Evolutionary conservation across 129 eudicot species (phyloP).

Genomic region (Sambucus nigra): DNA sequence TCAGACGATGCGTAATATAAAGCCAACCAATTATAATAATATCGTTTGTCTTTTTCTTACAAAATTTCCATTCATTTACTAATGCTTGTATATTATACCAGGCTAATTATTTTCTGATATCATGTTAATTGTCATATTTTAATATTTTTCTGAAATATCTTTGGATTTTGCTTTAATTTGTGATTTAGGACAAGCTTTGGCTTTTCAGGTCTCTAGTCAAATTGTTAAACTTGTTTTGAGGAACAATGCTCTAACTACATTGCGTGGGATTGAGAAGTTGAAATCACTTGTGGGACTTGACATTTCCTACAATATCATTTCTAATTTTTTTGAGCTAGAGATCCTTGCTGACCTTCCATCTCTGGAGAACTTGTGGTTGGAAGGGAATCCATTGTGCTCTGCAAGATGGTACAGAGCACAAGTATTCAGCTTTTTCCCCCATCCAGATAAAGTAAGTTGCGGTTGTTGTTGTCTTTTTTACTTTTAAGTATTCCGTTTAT

Average conservation of each 20-base stretch:
- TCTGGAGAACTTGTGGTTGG: slow-evolving; percentile 65
- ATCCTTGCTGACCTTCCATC: slow-evolving; percentile 58
- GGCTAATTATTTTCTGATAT: not conserved
- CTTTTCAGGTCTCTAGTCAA: slow-evolving; percentile 59
- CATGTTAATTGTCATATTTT: not conserved
- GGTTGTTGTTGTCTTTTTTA: not conserved
- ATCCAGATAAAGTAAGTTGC: slow-evolving; percentile 54
- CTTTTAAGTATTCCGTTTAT: not conserved
- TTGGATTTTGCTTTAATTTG: not conserved
- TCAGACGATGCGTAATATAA: not conserved
- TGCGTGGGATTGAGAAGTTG: slow-evolving; percentile 71
- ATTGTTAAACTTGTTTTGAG: slow-evolving; percentile 80
- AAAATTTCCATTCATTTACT: not conserved
- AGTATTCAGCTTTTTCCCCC: slow-evolving; percentile 66
- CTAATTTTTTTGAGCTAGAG: slow-evolving; percentile 69
- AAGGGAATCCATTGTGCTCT: slow-evolving; percentile 86
- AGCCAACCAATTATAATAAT: not conserved
- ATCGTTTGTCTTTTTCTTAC: slow-evolving; percentile 1
- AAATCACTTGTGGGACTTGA: slow-evolving; percentile 82
- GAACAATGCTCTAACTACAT: slow-evolving; percentile 73
- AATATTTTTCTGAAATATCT: not conserved
- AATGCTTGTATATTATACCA: not conserved
- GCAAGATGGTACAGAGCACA: slow-evolving; percentile 85
- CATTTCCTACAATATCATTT: slow-evolving; percentile 79
- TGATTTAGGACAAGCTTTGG: not conserved